Evolutionary conservation across 495 filamentous ascomycete genomes (phyloP).

Genomic region (Xylaria telfairii): DNA sequence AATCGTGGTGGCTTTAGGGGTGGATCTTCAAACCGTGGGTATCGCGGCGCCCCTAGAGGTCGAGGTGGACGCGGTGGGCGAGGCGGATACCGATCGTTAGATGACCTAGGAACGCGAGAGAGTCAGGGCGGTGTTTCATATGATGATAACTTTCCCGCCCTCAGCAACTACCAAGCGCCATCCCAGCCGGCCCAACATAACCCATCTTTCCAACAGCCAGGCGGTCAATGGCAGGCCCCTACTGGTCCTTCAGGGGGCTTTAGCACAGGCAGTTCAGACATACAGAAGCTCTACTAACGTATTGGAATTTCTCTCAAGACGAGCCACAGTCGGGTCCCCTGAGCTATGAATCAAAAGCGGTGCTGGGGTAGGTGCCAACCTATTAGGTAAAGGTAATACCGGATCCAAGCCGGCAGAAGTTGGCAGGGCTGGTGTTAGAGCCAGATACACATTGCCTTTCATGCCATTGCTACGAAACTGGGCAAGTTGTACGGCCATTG

Average conservation of each 20-base stretch:
- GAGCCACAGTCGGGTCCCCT: not conserved
- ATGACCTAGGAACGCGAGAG: conserved; percentile 51
- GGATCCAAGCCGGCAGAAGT: not conserved
- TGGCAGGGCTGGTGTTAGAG: not conserved
- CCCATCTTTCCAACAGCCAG: conserved; percentile 34
- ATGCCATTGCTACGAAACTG: not conserved
- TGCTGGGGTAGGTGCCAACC: not conserved
- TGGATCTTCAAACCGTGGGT: conserved; percentile 31
- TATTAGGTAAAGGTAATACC: not conserved
- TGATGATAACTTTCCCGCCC: conserved; percentile 43
- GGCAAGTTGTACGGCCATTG: not conserved
- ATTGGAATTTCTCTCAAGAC: not conserved
- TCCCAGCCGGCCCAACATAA: conserved; percentile 32
- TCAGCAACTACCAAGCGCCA: conserved; percentile 26
- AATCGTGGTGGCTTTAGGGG: conserved; percentile 46
- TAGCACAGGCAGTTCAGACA: conserved; percentile 31
- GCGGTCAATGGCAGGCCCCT: conserved; percentile 32
- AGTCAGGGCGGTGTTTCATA: conserved; percentile 43
- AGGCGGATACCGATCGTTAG: conserved; percentile 54
- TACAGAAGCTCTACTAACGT: conserved; percentile 35
- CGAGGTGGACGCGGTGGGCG: conserved; percentile 50
- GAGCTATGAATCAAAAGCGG: not conserved
- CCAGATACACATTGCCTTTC: not conserved
- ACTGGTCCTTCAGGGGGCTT: not conserved
- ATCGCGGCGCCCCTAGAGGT: conserved; percentile 30